Evolutionary conservation across 306 rosid genomes (phyloP).

Genomic region (Malus asiatica): DNA sequence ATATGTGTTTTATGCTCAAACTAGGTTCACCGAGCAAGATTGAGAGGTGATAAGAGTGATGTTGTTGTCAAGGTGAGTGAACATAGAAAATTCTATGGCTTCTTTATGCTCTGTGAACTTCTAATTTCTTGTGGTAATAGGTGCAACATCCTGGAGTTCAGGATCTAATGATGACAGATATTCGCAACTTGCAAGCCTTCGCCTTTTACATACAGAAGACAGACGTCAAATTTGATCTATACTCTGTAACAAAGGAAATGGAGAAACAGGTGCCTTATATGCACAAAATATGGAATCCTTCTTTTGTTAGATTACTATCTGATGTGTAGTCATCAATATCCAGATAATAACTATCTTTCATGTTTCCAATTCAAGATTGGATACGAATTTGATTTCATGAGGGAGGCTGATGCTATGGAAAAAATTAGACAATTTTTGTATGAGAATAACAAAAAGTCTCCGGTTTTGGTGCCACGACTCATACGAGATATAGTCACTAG

Average conservation of each 20-base stretch:
- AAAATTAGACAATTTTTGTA: constrained; percentile 59
- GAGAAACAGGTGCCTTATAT: constrained; percentile 69
- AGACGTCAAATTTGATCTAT: constrained; percentile 87
- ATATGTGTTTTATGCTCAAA: constrained; percentile 24
- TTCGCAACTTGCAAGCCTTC: constrained; percentile 84
- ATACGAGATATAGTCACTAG: constrained; percentile 62
- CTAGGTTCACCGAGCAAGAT: constrained; percentile 85
- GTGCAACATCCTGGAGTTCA: constrained; percentile 99
- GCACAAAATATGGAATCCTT: constrained; percentile 3
- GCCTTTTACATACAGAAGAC: constrained; percentile 89
- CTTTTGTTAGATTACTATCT: not conserved
- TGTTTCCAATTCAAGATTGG: constrained; percentile 62
- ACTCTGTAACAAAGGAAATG: constrained; percentile 87
- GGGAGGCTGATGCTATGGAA: constrained; percentile 85
- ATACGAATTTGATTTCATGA: constrained; percentile 84
- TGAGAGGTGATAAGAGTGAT: constrained; percentile 64
- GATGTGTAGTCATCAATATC: constrained; percentile 16
- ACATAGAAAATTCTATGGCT: constrained; percentile 1
- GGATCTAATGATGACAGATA: constrained; percentile 97
- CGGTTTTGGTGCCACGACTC: constrained; percentile 78
- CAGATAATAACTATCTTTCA: constrained; percentile 18
- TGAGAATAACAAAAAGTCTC: constrained; percentile 58
- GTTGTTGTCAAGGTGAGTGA: constrained; percentile 85
- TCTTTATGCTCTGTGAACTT: constrained; percentile 12
- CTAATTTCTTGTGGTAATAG: constrained; percentile 41